Conservation (phyloP, 2,329 filamentous ascomycete species). For the Microdochium nivale region DNA sequence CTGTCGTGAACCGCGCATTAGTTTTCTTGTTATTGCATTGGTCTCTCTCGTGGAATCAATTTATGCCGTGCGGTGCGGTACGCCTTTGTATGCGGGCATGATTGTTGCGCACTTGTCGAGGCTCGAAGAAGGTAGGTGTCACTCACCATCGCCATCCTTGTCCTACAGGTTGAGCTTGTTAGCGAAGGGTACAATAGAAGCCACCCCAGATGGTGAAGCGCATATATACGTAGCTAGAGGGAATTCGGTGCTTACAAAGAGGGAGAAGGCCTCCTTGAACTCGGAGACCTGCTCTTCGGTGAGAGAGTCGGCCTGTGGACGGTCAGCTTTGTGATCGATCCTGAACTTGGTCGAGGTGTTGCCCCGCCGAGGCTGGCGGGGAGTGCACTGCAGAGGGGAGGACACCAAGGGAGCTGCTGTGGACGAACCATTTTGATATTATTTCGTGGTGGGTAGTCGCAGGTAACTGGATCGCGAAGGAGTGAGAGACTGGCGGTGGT, state of each 20-base stretch:
- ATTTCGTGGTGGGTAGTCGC: neutral
- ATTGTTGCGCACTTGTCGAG: neutral
- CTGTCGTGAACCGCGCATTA: conserved; percentile 29
- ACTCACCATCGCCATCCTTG: conserved; percentile 84
- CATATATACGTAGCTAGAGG: conserved; percentile 2
- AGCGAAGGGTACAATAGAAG: neutral
- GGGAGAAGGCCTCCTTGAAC: conserved; percentile 99
- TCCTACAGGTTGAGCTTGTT: conserved; percentile 42
- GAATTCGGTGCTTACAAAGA: conserved; percentile 71
- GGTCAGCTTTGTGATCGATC: neutral
- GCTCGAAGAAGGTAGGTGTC: conserved; percentile 1
- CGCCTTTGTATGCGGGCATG: neutral
- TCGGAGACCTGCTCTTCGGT: conserved; percentile 99
- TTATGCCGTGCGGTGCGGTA: neutral
- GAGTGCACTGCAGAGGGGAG: neutral
- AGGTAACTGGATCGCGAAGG: neutral
- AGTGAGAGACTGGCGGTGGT: neutral
- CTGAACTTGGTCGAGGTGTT: neutral
- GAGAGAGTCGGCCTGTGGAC: conserved; percentile 79
- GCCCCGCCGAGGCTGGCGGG: neutral
- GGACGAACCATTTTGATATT: neutral
- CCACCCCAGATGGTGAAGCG: conserved; percentile 12
- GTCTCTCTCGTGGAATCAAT: neutral
- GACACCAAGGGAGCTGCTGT: neutral
- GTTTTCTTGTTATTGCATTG: neutral